A percentile compares a stretch with the other conserved stretches of the same genome.
These are phyloP conservation scores for Talaromyces sp. DNA, from an alignment of 2,329 filamentous ascomycete species.

Conservation along the genomic window DNA sequence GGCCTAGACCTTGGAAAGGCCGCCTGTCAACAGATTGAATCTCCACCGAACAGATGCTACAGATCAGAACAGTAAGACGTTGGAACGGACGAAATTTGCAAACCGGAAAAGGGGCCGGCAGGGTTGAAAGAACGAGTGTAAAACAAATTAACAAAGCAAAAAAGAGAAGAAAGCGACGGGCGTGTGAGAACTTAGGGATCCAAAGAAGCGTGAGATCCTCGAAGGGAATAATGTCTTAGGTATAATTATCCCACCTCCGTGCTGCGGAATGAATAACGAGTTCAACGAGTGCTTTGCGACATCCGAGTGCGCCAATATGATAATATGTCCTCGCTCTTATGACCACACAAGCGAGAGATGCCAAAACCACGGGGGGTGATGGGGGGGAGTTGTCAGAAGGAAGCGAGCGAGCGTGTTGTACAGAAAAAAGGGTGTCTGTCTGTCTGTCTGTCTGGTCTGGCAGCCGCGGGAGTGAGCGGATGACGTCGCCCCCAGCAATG, in stretches of 20 bases:
- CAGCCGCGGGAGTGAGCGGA: constrained; percentile 13
- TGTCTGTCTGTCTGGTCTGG: neutral
- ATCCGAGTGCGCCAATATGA: neutral
- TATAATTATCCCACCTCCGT: constrained; percentile 4
- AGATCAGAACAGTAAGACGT: neutral
- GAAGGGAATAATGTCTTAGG: constrained; percentile 4
- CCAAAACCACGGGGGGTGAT: neutral
- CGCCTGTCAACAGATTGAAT: neutral
- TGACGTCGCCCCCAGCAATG: constrained; percentile 10
- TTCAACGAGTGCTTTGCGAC: constrained; percentile 3
- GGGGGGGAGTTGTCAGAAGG: neutral
- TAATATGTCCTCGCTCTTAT: neutral
- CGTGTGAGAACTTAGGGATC: neutral
- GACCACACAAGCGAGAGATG: neutral
- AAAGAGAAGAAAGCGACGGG: neutral
- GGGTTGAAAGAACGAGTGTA: neutral
- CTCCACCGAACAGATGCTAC: neutral
- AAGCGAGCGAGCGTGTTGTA: constrained; percentile 11
- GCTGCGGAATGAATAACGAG: neutral
- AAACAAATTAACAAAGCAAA: neutral
- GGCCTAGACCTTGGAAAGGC: constrained; percentile 1
- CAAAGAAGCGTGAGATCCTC: neutral
- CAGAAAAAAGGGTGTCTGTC: constrained; percentile 12
- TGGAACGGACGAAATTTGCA: neutral
- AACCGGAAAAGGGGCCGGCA: neutral